A percentile compares a stretch with the other conserved stretches of the same genome.
These are phyloP conservation scores for Pelargonium nanum DNA, from an alignment of 345 rosid genomes.

Conservation along the genomic window DNA sequence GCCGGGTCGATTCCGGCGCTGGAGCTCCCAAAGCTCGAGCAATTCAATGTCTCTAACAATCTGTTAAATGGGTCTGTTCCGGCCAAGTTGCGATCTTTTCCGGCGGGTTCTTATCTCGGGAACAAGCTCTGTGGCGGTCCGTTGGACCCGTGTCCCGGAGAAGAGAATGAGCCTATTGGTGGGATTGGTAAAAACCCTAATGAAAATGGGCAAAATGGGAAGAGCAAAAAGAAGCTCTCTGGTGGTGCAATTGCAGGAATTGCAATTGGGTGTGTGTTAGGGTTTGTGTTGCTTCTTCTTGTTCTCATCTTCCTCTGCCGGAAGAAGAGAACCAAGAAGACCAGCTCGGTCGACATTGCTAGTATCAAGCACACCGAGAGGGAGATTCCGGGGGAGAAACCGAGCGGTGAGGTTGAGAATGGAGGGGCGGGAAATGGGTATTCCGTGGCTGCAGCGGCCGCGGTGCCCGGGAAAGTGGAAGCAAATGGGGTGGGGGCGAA, in stretches of 20 bases:
- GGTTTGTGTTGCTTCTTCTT: conserved; percentile 34
- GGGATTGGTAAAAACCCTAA: conserved; percentile 22
- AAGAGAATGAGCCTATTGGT: conserved; percentile 36
- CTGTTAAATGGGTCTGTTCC: conserved; percentile 78
- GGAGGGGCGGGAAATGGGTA: conserved; percentile 28
- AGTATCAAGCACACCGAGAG: conserved; percentile 46
- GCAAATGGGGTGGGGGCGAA: conserved; percentile 20
- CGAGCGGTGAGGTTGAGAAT: conserved; percentile 37
- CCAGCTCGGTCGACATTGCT: conserved; percentile 55
- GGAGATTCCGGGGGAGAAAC: conserved; percentile 47
- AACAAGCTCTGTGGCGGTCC: conserved; percentile 81
- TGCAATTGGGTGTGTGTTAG: conserved; percentile 67
- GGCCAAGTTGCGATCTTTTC: conserved; percentile 27
- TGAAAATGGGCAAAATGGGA: conserved; percentile 12
- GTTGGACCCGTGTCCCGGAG: conserved; percentile 24
- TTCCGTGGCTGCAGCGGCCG: conserved; percentile 29
- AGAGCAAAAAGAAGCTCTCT: conserved; percentile 49
- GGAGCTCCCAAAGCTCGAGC: conserved; percentile 31
- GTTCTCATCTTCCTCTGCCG: conserved; percentile 48
- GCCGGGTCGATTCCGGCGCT: conserved; percentile 30
- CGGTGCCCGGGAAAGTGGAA: conserved; percentile 32
- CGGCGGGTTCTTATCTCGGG: conserved; percentile 46
- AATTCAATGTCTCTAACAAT: conserved; percentile 77
- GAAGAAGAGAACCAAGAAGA: conserved; percentile 38
- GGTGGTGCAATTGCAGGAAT: conserved; percentile 87